These are phyloP conservation scores for Tinospora cordifolia DNA, from an alignment of 164 flowering plant species.

Conservation along the genomic window DNA sequence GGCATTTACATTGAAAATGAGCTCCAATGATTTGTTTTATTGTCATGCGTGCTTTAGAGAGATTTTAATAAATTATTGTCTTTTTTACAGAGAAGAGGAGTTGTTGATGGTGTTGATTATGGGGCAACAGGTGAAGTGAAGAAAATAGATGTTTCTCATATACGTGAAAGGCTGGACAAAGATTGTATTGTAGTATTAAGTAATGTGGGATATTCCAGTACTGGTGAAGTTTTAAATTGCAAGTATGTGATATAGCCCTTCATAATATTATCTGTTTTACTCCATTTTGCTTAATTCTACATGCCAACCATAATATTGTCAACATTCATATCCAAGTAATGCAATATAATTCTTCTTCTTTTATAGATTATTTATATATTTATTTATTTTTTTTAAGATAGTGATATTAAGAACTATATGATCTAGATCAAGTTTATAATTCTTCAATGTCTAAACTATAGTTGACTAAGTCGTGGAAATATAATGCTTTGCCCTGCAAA, in stretches of 20 bases:
- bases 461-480: background rate
- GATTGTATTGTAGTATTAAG: slow-evolving; percentile 68
- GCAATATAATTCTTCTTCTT: background rate
- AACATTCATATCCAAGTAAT: background rate
- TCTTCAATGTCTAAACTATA: background rate
- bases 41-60: background rate
- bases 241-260: slow-evolving; percentile 60
- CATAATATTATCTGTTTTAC: background rate
- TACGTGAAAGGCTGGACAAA: slow-evolving; percentile 80
- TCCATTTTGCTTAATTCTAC: background rate
- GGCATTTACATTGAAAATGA: background rate
- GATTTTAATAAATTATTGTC: background rate
- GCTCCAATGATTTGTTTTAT: background rate
- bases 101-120: slow-evolving; percentile 83
- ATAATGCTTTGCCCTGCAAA: background rate
- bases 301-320: background rate
- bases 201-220: slow-evolving; percentile 88
- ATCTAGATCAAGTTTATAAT: background rate
- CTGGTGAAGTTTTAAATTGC: slow-evolving; percentile 98
- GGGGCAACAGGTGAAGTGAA: slow-evolving; percentile 96
- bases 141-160: slow-evolving; percentile 78
- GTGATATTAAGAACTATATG: background rate
- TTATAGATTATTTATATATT: too few species aligned
- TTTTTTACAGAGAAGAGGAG: slow-evolving; percentile 70
- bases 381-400: background rate